Percentiles rank a stretch among this genome's conserved stretches.
These are phyloP conservation scores for Paraleonurus japonicus DNA, from an alignment of 257 asterid species.

Conservation along the genomic window DNA sequence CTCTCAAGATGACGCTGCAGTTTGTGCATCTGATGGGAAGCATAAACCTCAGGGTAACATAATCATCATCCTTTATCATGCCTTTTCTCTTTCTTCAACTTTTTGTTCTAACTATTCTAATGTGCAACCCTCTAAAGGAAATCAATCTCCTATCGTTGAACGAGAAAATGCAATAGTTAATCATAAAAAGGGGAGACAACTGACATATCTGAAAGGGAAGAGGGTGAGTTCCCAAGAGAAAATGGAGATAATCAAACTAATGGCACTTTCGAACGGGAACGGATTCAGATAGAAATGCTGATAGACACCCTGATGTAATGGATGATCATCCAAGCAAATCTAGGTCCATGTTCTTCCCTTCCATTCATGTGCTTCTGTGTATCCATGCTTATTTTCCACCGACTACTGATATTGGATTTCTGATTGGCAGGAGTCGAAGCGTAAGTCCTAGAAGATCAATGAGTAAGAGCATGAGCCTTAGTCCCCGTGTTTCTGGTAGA, in stretches of 20 bases:
- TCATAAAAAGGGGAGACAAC: constrained; percentile 45
- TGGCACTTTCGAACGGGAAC: constrained; percentile 45
- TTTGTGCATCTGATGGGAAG: constrained; percentile 38
- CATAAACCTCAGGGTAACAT: constrained; percentile 46
- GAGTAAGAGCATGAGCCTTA: constrained; percentile 95
- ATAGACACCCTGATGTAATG: constrained; percentile 68
- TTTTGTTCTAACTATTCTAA: not conserved
- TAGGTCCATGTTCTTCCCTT: constrained; percentile 48
- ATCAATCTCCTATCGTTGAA: constrained; percentile 46
- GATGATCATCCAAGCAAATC: constrained; percentile 78
- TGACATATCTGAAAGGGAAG: constrained; percentile 67
- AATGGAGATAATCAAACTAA: constrained; percentile 79
- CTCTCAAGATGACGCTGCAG: constrained; percentile 49
- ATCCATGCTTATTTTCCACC: constrained; percentile 32
- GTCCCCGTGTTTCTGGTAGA: constrained; percentile 63
- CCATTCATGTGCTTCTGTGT: constrained; percentile 20
- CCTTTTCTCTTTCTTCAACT: not conserved
- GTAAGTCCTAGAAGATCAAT: constrained; percentile 51
- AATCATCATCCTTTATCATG: constrained; percentile 7
- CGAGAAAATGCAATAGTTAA: constrained; percentile 39
- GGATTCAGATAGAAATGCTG: constrained; percentile 53
- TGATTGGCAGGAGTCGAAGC: constrained; percentile 77
- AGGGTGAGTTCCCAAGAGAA: constrained; percentile 79
- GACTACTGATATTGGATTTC: constrained; percentile 31
- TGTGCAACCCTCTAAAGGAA: constrained; percentile 30